A percentile compares a stretch with the other conserved stretches of the same genome.
These are phyloP conservation scores for Vitis labrusca DNA, from an alignment of 164 flowering plant species.

Conservation along the genomic window DNA sequence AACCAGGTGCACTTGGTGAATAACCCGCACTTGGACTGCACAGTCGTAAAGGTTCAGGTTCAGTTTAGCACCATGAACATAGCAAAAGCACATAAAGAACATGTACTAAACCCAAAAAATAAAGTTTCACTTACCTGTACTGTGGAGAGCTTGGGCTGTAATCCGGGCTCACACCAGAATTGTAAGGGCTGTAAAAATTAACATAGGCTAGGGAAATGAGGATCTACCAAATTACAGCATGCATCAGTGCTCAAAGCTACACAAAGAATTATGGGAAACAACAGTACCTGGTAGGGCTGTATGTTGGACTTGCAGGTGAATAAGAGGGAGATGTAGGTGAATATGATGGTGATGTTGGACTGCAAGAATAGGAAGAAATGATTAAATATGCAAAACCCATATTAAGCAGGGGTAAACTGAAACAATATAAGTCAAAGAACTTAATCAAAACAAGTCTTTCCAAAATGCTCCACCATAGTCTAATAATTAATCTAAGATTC, in stretches of 20 bases:
- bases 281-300: slow-evolving; percentile 93
- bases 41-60: no score
- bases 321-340: slow-evolving; percentile 97
- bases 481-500: no score
- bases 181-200: slow-evolving; percentile 61
- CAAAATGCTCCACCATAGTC: no score
- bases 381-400: no score
- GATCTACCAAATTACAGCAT: neutral
- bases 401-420: no score
- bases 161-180: slow-evolving; percentile 72
- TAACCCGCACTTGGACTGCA: slow-evolving; percentile 95
- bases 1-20: slow-evolving; percentile 97
- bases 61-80: no score
- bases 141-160: slow-evolving; percentile 95
- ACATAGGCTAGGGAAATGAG: no score
- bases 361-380: slow-evolving; percentile 28
- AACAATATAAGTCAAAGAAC: no score
- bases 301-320: slow-evolving; percentile 91
- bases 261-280: neutral
- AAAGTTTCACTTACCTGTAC: slow-evolving; percentile 50
- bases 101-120: no score
- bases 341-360: slow-evolving; percentile 96
- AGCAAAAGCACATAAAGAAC: no score
- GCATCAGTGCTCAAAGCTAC: no score
- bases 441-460: no score